Conservation (phyloP, 345 rosid species). For the Brassica juncea region DNA sequence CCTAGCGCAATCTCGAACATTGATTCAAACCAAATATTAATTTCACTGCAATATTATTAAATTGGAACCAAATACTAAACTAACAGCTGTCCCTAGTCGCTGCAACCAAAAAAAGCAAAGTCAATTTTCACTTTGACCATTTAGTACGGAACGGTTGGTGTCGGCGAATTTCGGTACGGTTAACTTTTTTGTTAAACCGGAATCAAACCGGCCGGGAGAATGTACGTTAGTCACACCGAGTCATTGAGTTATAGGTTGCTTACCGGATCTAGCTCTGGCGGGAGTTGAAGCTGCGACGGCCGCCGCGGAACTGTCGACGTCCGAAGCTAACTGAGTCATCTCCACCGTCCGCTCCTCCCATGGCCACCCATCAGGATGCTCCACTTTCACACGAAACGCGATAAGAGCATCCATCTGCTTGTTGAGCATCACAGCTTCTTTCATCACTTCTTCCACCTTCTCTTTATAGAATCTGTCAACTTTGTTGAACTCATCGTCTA, state of each 20-base stretch:
- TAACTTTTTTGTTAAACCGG: not conserved
- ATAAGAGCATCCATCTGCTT: constrained; percentile 75
- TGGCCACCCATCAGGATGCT: constrained; percentile 54
- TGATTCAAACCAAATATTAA: too few relatives aligned
- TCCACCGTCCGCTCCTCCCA: constrained; percentile 47
- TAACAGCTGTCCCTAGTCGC: not conserved
- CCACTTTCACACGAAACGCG: constrained; percentile 71
- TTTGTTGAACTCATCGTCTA: constrained; percentile 23
- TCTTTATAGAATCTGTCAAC: constrained; percentile 55
- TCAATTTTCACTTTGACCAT: not conserved
- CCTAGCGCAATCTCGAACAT: too few relatives aligned
- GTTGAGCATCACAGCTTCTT: constrained; percentile 54
- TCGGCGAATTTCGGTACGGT: not conserved
- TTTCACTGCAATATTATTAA: too few relatives aligned
- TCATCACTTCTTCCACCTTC: constrained; percentile 59
- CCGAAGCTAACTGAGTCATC: constrained; percentile 65
- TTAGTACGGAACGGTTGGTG: not conserved
- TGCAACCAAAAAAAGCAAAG: not conserved
- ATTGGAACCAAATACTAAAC: not conserved
- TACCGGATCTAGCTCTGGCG: constrained; percentile 52
- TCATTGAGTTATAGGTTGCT: constrained; percentile 18
- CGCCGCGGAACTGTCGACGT: constrained; percentile 55
- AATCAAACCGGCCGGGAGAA: not conserved
- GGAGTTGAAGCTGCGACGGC: constrained; percentile 57
- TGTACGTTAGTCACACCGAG: not conserved